phyloP scores from a whole-genome alignment of 2,329 filamentous ascomycete species.

The Beauveria sp. region DNA sequence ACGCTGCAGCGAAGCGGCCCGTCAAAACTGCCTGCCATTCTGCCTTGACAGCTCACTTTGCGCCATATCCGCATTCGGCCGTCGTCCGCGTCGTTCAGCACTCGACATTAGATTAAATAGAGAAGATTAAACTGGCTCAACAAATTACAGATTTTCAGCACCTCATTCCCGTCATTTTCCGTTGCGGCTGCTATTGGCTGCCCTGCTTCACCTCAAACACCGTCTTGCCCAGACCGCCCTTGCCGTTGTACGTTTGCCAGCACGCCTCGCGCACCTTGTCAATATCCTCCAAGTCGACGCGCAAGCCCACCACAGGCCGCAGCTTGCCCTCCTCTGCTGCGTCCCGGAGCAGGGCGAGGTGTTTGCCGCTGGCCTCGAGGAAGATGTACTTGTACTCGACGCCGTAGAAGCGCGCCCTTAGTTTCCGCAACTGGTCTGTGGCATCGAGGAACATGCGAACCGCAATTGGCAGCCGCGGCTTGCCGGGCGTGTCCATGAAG shows the following conservation, averaged over 20 bases:
- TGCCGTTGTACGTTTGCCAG: constrained; percentile 26
- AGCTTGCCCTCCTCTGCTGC: constrained; percentile 15
- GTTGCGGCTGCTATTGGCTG: background rate
- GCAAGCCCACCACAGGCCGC: constrained; percentile 16
- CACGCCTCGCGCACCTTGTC: constrained; percentile 29
- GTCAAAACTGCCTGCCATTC: constrained; percentile 4
- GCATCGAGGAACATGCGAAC: constrained; percentile 22
- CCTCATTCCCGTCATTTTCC: background rate
- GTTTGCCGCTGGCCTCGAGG: constrained; percentile 23
- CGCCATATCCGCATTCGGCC: background rate
- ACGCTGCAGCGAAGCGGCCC: background rate
- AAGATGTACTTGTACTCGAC: constrained; percentile 31
- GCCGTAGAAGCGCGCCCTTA: constrained; percentile 25
- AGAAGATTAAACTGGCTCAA: too few relatives aligned
- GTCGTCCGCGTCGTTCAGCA: background rate
- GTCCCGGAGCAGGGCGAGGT: constrained; percentile 15
- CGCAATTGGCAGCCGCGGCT: constrained; percentile 19
- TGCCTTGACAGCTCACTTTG: background rate
- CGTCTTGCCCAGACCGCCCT: constrained; percentile 34
- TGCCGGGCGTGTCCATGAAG: constrained; percentile 20
- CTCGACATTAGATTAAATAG: background rate
- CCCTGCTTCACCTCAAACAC: constrained; percentile 18
- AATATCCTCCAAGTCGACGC: constrained; percentile 25
- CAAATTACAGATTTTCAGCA: background rate
- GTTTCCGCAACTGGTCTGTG: constrained; percentile 22